phyloP scores from a whole-genome alignment of 1,284 basidiomycete species.

The Phylloporus sp. region DNA sequence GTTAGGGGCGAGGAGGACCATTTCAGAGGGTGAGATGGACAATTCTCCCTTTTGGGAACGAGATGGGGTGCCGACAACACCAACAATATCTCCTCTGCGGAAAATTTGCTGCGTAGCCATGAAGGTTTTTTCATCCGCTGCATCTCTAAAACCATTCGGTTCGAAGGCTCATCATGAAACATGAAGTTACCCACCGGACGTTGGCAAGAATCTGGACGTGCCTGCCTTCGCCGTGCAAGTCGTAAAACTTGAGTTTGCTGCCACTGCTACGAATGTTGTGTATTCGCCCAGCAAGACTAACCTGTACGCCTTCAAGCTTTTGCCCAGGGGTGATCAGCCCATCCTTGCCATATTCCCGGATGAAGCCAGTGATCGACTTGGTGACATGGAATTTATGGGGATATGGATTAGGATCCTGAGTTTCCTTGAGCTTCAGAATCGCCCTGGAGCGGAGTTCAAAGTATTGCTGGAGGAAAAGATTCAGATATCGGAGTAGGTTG shows the following conservation, averaged over 20 bases:
- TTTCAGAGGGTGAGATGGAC: slow-evolving; percentile 83
- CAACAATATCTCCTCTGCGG: slow-evolving; percentile 95
- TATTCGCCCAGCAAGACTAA: slow-evolving; percentile 86
- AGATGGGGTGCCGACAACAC: slow-evolving; percentile 87
- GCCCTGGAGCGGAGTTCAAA: slow-evolving; percentile 91
- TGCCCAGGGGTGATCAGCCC: slow-evolving; percentile 69
- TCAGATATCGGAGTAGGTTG: not conserved
- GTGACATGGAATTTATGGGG: slow-evolving; percentile 99
- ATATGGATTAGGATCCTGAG: slow-evolving; percentile 91
- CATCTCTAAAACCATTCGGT: slow-evolving; percentile 54
- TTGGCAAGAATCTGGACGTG: slow-evolving; percentile 97
- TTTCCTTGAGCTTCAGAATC: slow-evolving; percentile 86
- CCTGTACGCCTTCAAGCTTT: slow-evolving; percentile 55
- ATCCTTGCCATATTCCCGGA: slow-evolving; percentile 76
- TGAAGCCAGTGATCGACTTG: slow-evolving; percentile 78
- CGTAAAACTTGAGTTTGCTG: slow-evolving; percentile 93
- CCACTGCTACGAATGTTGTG: slow-evolving; percentile 89
- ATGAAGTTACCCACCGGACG: slow-evolving; percentile 65
- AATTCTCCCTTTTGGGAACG: slow-evolving; percentile 98
- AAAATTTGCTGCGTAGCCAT: slow-evolving; percentile 82
- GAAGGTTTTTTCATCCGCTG: slow-evolving; percentile 73
- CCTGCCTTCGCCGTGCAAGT: slow-evolving; percentile 90
- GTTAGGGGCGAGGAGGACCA: slow-evolving; percentile 93
- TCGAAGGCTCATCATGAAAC: not conserved
- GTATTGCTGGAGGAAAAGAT: slow-evolving; percentile 77